These are phyloP conservation scores for Mitragyna speciosa DNA, from an alignment of 257 asterid genomes.

Conservation along the genomic window DNA sequence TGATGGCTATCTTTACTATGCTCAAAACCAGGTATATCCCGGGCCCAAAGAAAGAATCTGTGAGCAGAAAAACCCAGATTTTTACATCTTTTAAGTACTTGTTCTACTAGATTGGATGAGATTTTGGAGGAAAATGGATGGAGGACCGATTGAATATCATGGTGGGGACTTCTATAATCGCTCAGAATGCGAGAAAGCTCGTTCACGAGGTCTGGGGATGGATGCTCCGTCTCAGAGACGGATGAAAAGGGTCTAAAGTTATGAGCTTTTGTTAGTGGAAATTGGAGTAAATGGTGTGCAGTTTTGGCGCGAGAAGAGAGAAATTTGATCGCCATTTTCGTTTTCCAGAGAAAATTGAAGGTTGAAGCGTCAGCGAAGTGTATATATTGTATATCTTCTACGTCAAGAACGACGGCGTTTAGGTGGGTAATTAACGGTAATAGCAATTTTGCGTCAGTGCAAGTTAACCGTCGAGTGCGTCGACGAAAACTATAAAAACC, in stretches of 20 bases:
- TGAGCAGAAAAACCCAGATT: constrained; percentile 86
- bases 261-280: background rate
- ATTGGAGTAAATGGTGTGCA: constrained; percentile 2
- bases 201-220: constrained; percentile 53
- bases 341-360: background rate
- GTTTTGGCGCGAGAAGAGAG: constrained; percentile 10
- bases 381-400: too few species aligned
- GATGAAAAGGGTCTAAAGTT: constrained; percentile 17
- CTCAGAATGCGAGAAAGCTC: constrained; percentile 82
- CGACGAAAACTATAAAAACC: too few species aligned
- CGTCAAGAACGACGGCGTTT: background rate
- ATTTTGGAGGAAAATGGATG: constrained; percentile 52
- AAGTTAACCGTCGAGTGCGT: too few species aligned
- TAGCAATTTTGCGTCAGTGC: too few species aligned
- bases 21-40: constrained; percentile 51
- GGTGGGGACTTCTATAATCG: constrained; percentile 73
- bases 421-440: too few species aligned
- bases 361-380: background rate
- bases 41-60: constrained; percentile 88
- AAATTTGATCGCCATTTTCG: constrained; percentile 9
- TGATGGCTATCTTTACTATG: constrained; percentile 67
- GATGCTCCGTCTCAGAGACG: constrained; percentile 12
- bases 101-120: constrained; percentile 56
- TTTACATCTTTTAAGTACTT: constrained; percentile 78
- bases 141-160: constrained; percentile 83